phyloP scores from a whole-genome alignment of 768 basidiomycete genomes.

The Mycena rosella region DNA sequence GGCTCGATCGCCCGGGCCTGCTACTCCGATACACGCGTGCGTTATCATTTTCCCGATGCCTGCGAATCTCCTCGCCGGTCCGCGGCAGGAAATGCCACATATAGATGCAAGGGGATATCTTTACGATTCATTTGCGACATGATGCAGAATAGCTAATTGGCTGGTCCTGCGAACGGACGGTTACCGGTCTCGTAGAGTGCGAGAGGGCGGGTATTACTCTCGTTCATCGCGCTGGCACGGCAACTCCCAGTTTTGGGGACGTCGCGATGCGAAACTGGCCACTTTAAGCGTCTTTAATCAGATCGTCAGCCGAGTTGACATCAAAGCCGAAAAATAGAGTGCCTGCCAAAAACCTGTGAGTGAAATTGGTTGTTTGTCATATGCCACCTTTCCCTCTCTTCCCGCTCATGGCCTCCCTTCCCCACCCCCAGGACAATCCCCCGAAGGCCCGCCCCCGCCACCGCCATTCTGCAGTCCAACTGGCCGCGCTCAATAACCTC shows the following conservation, averaged over 20 bases:
- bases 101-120: constrained; percentile 19
- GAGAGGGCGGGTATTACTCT: no score
- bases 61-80: constrained; percentile 7
- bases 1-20: no score
- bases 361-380: constrained; percentile 39
- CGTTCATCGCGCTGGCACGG: constrained; percentile 15
- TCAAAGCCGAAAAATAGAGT: constrained; percentile 15
- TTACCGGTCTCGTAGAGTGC: no score
- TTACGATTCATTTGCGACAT: constrained; percentile 4
- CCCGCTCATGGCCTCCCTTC: constrained; percentile 43
- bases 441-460: constrained; percentile 76
- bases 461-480: constrained; percentile 78
- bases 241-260: constrained; percentile 2
- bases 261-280: constrained; percentile 12
- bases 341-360: constrained; percentile 38
- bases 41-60: constrained; percentile 4
- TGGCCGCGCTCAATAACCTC: constrained; percentile 82
- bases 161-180: background rate
- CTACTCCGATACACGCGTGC: constrained; percentile 21
- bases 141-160: constrained; percentile 8
- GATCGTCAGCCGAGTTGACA: constrained; percentile 29
- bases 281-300: constrained; percentile 3
- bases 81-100: constrained; percentile 7
- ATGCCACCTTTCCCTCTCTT: constrained; percentile 40
- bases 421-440: constrained; percentile 55